Percentiles rank a stretch among this genome's conserved stretches.
phyloP scores from a whole-genome alignment of 179 eudicot genomes.

The Beta corolliflora region DNA sequence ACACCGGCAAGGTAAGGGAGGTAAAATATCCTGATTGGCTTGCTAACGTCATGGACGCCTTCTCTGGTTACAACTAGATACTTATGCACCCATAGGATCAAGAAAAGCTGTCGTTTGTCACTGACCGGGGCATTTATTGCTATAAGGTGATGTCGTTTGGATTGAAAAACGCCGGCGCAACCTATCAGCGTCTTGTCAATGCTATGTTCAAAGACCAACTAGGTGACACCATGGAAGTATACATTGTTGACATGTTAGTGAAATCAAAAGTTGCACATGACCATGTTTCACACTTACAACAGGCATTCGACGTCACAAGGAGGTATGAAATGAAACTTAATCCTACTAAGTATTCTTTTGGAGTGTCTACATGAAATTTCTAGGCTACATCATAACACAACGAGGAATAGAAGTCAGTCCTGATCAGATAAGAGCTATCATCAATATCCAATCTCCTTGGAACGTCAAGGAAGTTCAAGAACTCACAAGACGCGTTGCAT shows the following conservation, averaged over 20 bases:
- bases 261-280: background rate
- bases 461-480: background rate
- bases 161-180: background rate
- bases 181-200: background rate
- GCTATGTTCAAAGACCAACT: constrained; percentile 1
- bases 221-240: background rate
- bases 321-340: constrained; percentile 11
- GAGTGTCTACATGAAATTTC: constrained; percentile 1
- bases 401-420: constrained; percentile 20
- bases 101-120: background rate
- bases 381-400: background rate
- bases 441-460: background rate
- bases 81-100: background rate
- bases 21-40: background rate
- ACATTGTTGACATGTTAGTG: constrained; percentile 21
- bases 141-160: constrained; percentile 7
- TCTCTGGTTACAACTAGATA: too few relatives aligned
- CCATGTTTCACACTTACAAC: background rate
- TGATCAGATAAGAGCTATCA: background rate
- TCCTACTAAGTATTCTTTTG: constrained; percentile 13
- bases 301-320: background rate
- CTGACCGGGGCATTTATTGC: background rate
- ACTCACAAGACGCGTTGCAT: constrained; percentile 3
- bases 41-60: background rate
- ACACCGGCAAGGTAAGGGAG: background rate